These are phyloP conservation scores for Pelargonium myrrhifolium DNA, from an alignment of 441 rosid genomes.

Conservation along the genomic window DNA sequence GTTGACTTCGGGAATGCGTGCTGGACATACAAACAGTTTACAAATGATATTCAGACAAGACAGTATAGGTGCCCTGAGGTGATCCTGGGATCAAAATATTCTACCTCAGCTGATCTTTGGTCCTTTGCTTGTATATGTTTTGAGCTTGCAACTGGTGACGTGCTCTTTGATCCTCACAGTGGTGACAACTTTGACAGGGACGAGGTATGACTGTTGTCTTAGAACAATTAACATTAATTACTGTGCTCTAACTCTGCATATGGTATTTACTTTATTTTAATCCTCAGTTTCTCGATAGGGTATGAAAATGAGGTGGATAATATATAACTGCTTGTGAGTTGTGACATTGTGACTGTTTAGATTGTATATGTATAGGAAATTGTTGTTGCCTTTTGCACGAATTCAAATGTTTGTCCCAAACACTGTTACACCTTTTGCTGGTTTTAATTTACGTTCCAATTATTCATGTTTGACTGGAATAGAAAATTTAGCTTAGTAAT, in stretches of 20 bases:
- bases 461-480: too few relatives aligned
- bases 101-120: conserved; percentile 63
- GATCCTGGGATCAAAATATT: conserved; percentile 57
- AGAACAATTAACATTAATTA: background rate
- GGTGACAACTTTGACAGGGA: conserved; percentile 66
- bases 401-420: background rate
- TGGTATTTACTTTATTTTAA: too few relatives aligned
- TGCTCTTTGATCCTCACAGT: conserved; percentile 69
- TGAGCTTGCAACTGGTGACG: conserved; percentile 62
- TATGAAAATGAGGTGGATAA: background rate
- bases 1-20: conserved; percentile 78
- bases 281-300: background rate
- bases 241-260: too few relatives aligned
- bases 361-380: background rate
- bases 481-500: too few relatives aligned
- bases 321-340: background rate
- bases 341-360: background rate
- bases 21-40: conserved; percentile 68
- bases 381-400: background rate
- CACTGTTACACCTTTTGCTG: background rate
- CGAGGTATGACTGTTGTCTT: conserved; percentile 33
- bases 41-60: conserved; percentile 66
- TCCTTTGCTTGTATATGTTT: conserved; percentile 69
- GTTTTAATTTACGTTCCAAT: background rate
- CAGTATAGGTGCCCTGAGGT: conserved; percentile 74